phyloP scores from a whole-genome alignment of 768 basidiomycete species.

The Auriculariales sp. region DNA sequence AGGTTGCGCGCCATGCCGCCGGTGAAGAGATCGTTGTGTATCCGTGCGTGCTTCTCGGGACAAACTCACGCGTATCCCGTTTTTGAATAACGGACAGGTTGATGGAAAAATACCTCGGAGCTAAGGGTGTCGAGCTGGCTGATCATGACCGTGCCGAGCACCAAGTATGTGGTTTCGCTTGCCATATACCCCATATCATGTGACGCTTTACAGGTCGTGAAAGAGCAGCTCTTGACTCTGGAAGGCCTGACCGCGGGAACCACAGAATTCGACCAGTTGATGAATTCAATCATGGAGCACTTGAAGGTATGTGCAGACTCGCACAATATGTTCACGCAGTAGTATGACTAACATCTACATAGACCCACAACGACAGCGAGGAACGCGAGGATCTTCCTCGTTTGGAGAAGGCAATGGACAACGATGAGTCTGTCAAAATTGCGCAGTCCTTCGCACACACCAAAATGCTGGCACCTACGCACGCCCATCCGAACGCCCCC shows the following conservation, averaged over 20 bases:
- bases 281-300: slow-evolving; percentile 32
- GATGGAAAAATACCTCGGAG: slow-evolving; percentile 42
- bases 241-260: slow-evolving; percentile 4
- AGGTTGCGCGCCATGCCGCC: slow-evolving; percentile 34
- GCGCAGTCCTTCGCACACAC: slow-evolving; percentile 36
- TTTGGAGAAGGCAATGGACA: slow-evolving; percentile 28
- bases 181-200: slow-evolving; percentile 16
- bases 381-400: slow-evolving; percentile 41
- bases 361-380: slow-evolving; percentile 43
- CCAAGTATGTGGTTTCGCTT: slow-evolving; percentile 20
- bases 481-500: slow-evolving; percentile 36
- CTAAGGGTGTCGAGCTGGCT: slow-evolving; percentile 32
- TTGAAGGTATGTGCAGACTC: too few relatives aligned
- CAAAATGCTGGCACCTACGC: slow-evolving; percentile 49
- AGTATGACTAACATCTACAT: too few relatives aligned
- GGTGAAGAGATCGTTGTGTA: slow-evolving; percentile 53
- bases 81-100: too few relatives aligned
- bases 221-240: slow-evolving; percentile 21
- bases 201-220: slow-evolving; percentile 29
- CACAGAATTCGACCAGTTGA: slow-evolving; percentile 22
- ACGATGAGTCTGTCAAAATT: slow-evolving; percentile 27
- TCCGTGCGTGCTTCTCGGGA: too few relatives aligned
- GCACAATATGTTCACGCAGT: too few relatives aligned
- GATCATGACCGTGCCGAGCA: slow-evolving; percentile 45
- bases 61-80: too few relatives aligned